Evolutionary conservation across 768 basidiomycete genomes (phyloP), one percentile per base, ranked within the genome.

Genomic region (Multifurca ochricompacta): DNA sequence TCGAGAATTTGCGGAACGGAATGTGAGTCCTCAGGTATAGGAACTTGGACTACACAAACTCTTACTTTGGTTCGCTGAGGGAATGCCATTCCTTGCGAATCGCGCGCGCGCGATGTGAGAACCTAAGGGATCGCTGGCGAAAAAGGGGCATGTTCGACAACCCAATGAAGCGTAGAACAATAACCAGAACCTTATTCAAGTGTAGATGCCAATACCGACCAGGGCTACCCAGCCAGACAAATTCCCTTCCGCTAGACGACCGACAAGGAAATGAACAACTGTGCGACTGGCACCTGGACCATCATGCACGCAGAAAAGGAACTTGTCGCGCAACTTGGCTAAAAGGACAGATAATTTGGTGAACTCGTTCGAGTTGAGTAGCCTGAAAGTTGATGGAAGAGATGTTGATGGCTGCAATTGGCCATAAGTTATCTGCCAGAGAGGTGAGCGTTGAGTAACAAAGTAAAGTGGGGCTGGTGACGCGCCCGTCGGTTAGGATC

Each of bases 1-100:
- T 85, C 65, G 84, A 87, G 39, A 93, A 94, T 66, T 70, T 94
- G 74, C 75, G 74, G 64, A 77, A 77, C 13, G 85, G 87, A 35
- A 87, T 88, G 83, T 43, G 14, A n/a, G 27, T 27, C 9, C 28
- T 28, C 44, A 5, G 7, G 23, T 16, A 23, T n/a, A n/a, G 1
- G 19, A 37, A 39, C 8, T 37, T 35, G 34, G 43, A 37, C n/a
- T 2, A 42, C 23, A 34, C 8, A 18, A 21, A 10, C 23, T 34
- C 30, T 18, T 18, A 25, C 16, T 27, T 10, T 14, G 14, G 4
- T 2, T 21, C 31, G 14, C 16, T 28, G 25, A 30, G 4, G 28
- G 21, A 5, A 9, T n/a, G 30, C 30, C 6, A 45, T 21, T 31
- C 16, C n/a, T 40, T 45, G n/a, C n/a, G 45, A 47, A n/a, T 34